phyloP scores from a whole-genome alignment of 148 eudicot species.

The Cornus florida region DNA sequence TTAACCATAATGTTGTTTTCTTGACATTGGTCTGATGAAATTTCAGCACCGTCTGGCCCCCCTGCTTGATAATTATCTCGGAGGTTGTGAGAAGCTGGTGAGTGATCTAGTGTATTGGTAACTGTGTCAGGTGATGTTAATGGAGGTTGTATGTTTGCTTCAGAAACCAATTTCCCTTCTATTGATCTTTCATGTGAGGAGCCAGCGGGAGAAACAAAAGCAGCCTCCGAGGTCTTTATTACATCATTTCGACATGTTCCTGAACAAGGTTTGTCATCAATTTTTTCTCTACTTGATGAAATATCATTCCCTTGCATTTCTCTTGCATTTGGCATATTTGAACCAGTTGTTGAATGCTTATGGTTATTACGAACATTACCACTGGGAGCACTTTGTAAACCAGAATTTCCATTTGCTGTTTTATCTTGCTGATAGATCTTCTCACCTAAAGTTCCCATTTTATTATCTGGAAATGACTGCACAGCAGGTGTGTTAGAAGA shows the following conservation, averaged over 20 bases:
- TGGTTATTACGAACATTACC: slow-evolving; percentile 19
- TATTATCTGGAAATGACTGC: slow-evolving; percentile 48
- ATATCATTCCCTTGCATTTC: slow-evolving; percentile 31
- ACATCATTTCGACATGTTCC: slow-evolving; percentile 25
- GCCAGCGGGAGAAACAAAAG: slow-evolving; percentile 34
- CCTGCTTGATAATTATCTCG: slow-evolving; percentile 24
- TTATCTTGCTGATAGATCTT: slow-evolving; percentile 43
- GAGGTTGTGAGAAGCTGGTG: slow-evolving; percentile 28
- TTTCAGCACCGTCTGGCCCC: slow-evolving; percentile 29
- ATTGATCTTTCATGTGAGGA: slow-evolving; percentile 23
- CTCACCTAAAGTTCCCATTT: slow-evolving; percentile 31
- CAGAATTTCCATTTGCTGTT: slow-evolving; percentile 36
- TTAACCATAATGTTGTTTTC: slow-evolving; percentile 23
- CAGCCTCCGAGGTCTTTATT: slow-evolving; percentile 16
- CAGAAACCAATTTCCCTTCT: slow-evolving; percentile 29
- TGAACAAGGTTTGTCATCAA: slow-evolving; percentile 20
- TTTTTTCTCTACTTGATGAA: slow-evolving; percentile 21
- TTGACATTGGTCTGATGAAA: slow-evolving; percentile 24
- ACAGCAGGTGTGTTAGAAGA: slow-evolving; percentile 37
- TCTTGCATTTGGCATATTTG: slow-evolving; percentile 24
- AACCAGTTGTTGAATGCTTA: slow-evolving; percentile 28
- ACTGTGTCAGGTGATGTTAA: slow-evolving; percentile 25
- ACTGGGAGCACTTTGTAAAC: slow-evolving; percentile 30
- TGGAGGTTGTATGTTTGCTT: slow-evolving; percentile 26
- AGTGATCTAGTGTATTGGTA: slow-evolving; percentile 21